phyloP scores from a whole-genome alignment of 441 rosid genomes.

The Lepidium campestre region DNA sequence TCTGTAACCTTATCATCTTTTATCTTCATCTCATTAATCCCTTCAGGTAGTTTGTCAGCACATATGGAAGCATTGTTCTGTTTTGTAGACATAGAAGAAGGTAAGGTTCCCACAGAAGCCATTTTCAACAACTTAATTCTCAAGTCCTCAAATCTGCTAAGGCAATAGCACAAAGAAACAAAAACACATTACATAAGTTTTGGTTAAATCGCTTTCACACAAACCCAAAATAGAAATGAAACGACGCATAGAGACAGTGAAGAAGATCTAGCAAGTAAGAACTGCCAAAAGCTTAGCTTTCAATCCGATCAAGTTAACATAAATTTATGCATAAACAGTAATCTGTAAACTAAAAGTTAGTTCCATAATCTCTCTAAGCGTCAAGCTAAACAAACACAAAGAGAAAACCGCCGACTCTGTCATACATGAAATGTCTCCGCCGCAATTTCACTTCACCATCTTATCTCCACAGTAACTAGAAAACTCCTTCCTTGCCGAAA shows the following conservation, averaged over 20 bases:
- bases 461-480: not conserved
- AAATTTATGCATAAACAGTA: not conserved
- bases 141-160: conserved; percentile 13
- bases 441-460: not conserved
- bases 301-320: not conserved
- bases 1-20: conserved; percentile 40
- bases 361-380: not conserved
- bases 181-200: not conserved
- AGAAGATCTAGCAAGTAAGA: conserved; percentile 8
- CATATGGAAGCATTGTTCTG: conserved; percentile 25
- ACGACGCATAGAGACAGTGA: not conserved
- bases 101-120: conserved; percentile 35
- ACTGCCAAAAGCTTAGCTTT: not conserved
- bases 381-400: not conserved
- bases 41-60: conserved; percentile 36
- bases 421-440: conserved; percentile 21
- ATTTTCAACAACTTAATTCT: conserved; percentile 9
- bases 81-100: conserved; percentile 30
- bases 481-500: not conserved
- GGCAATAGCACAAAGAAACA: not conserved
- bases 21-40: conserved; percentile 42
- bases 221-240: not conserved
- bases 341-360: not conserved
- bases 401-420: conserved; percentile 2
- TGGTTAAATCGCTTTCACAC: not conserved